phyloP scores from a whole-genome alignment of 768 basidiomycete genomes.

The Serendipita sp. region DNA sequence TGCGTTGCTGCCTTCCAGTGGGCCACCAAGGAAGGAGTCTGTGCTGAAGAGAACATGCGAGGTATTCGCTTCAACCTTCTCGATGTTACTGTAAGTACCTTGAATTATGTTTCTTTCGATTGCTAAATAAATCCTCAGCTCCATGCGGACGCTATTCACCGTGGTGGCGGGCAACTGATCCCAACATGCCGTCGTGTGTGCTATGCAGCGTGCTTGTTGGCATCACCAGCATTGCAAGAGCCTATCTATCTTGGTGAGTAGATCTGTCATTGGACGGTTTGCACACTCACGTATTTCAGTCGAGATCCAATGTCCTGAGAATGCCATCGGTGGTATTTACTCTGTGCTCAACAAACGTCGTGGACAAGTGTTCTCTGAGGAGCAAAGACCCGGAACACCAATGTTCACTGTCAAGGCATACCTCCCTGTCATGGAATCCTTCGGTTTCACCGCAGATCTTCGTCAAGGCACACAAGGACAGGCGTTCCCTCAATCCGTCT shows the following conservation, averaged over 20 bases:
- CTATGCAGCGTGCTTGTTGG: constrained; percentile 90
- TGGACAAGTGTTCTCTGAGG: constrained; percentile 96
- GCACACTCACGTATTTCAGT: constrained; percentile 28
- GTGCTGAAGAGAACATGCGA: constrained; percentile 97
- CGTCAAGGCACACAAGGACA: constrained; percentile 86
- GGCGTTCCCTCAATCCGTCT: constrained; percentile 93
- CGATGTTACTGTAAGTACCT: constrained; percentile 57
- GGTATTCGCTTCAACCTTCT: constrained; percentile 91
- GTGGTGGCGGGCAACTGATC: constrained; percentile 97
- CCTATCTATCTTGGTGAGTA: constrained; percentile 77
- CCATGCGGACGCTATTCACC: constrained; percentile 97
- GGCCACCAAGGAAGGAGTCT: constrained; percentile 97
- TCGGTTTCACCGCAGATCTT: constrained; percentile 96
- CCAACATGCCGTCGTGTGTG: constrained; percentile 91
- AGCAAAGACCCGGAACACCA: constrained; percentile 91
- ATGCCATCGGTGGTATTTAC: constrained; percentile 96
- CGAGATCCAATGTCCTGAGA: constrained; percentile 97
- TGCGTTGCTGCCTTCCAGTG: constrained; percentile 98
- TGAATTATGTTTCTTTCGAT: neutral
- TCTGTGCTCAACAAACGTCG: constrained; percentile 84
- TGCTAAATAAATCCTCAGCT: constrained; percentile 31
- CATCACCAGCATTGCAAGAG: constrained; percentile 83
- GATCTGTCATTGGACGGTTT: neutral
- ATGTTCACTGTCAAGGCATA: constrained; percentile 99
- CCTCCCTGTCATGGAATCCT: constrained; percentile 79